These are phyloP conservation scores for Aspergillus affinis DNA, from an alignment of 495 filamentous ascomycete species.

Conservation along the genomic window DNA sequence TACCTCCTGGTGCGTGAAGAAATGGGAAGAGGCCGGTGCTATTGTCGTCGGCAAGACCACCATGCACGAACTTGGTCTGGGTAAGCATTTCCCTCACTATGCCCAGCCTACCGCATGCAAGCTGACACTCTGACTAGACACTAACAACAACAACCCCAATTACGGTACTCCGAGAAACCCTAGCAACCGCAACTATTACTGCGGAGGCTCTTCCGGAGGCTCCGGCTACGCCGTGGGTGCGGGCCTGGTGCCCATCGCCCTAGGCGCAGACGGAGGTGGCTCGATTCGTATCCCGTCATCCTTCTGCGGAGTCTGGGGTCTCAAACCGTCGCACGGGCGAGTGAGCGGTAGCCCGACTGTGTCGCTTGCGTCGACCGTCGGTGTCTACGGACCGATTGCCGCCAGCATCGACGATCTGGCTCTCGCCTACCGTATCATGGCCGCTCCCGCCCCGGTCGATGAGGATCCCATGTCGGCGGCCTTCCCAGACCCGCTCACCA, in stretches of 20 bases:
- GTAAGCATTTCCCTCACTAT: slow-evolving; percentile 31
- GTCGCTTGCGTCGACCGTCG: slow-evolving; percentile 60
- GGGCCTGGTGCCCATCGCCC: slow-evolving; percentile 76
- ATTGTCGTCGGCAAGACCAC: slow-evolving; percentile 82
- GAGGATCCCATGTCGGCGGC: slow-evolving; percentile 46
- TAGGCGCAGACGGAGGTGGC: slow-evolving; percentile 87
- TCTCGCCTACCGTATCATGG: slow-evolving; percentile 75
- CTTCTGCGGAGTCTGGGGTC: slow-evolving; percentile 84
- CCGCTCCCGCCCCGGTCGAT: slow-evolving; percentile 61
- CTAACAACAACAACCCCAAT: slow-evolving; percentile 79
- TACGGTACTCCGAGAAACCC: slow-evolving; percentile 84
- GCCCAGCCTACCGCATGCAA: background rate
- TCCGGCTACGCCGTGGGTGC: slow-evolving; percentile 73
- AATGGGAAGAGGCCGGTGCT: slow-evolving; percentile 75
- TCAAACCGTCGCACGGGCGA: slow-evolving; percentile 83
- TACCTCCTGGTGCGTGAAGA: slow-evolving; percentile 72
- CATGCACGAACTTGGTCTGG: slow-evolving; percentile 88
- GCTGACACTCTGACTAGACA: slow-evolving; percentile 50
- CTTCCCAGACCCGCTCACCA: slow-evolving; percentile 49
- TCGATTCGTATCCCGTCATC: slow-evolving; percentile 78
- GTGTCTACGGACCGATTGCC: slow-evolving; percentile 75
- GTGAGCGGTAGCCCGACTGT: slow-evolving; percentile 61
- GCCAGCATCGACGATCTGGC: slow-evolving; percentile 78
- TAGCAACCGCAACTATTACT: slow-evolving; percentile 75
- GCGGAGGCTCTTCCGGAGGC: slow-evolving; percentile 86